Evolutionary conservation across 441 rosid genomes (phyloP).

Genomic region (Biscutella auriculata): DNA sequence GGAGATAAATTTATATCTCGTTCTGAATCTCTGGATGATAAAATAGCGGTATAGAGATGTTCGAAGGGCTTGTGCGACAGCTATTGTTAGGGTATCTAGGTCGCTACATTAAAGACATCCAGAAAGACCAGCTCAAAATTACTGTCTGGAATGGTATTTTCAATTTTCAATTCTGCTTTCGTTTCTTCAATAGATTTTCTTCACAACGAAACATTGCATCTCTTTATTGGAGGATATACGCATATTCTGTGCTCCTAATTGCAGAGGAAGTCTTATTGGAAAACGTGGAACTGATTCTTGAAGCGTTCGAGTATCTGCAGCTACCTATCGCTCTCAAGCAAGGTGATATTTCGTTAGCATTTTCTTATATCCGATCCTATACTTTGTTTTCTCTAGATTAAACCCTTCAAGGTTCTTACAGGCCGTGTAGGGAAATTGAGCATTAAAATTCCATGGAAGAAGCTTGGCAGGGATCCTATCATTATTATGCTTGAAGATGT

Average conservation of each 20-base stretch:
- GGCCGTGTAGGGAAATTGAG: conserved; percentile 73
- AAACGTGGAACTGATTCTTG: conserved; percentile 75
- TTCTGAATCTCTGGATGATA: not conserved
- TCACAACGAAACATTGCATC: not conserved
- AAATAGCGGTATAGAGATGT: conserved; percentile 27
- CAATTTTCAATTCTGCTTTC: not conserved
- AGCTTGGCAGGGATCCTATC: conserved; percentile 64
- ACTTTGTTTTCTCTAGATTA: not conserved
- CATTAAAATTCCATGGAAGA: conserved; percentile 78
- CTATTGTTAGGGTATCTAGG: conserved; percentile 68
- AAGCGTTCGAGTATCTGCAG: conserved; percentile 85
- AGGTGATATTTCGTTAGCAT: conserved; percentile 24
- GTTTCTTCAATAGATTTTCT: not conserved
- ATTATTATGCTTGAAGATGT: conserved; percentile 72
- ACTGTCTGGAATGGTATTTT: conserved; percentile 61
- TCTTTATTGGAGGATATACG: conserved; percentile 3
- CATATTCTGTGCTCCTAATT: conserved; percentile 3
- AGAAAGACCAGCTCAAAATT: conserved; percentile 70
- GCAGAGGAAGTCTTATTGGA: conserved; percentile 56
- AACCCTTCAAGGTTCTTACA: not conserved
- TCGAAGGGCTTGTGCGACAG: conserved; percentile 64
- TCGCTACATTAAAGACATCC: conserved; percentile 71
- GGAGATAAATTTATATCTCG: not conserved
- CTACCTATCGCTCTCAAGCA: conserved; percentile 70
- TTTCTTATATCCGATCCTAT: not conserved